Conservation (phyloP, 768 basidiomycete genomes). For the Suillus discolor region DNA sequence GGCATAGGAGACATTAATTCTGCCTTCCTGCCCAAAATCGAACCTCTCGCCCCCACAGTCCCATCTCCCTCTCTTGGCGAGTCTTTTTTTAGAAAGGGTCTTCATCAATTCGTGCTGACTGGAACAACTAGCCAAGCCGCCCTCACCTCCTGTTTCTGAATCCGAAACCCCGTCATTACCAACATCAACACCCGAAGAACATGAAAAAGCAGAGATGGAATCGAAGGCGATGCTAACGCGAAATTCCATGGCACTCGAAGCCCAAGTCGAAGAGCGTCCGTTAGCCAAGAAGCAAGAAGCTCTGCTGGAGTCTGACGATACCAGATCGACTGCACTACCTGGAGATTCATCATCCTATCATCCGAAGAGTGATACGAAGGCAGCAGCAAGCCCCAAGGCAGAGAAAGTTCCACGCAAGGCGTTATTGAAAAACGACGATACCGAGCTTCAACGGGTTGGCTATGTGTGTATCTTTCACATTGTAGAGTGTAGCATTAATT, state of each 20-base stretch:
- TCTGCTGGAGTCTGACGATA: constrained; percentile 50
- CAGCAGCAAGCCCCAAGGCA: constrained; percentile 29
- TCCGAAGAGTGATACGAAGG: constrained; percentile 17
- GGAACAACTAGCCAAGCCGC: constrained; percentile 24
- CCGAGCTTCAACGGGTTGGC: constrained; percentile 77
- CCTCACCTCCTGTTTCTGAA: constrained; percentile 17
- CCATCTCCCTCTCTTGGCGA: constrained; percentile 25
- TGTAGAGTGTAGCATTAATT: constrained; percentile 3
- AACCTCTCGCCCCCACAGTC: constrained; percentile 40
- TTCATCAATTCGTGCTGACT: background rate
- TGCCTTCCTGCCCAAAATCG: constrained; percentile 83
- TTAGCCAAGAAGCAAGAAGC: constrained; percentile 87
- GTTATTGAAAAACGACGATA: constrained; percentile 84
- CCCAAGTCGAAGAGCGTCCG: constrained; percentile 84
- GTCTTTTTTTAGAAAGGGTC: constrained; percentile 10
- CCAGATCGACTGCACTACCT: constrained; percentile 1
- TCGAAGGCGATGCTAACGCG: constrained; percentile 63
- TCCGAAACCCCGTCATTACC: constrained; percentile 16
- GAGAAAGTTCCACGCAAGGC: constrained; percentile 66
- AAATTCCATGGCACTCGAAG: constrained; percentile 78
- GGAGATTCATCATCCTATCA: constrained; percentile 14
- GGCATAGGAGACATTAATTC: constrained; percentile 99
- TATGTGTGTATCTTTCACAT: constrained; percentile 48
- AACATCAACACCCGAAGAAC: constrained; percentile 37
- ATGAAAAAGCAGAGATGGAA: constrained; percentile 45